phyloP scores from a whole-genome alignment of 352 stramenopile genomes.

The Globisporangium alternatum region DNA sequence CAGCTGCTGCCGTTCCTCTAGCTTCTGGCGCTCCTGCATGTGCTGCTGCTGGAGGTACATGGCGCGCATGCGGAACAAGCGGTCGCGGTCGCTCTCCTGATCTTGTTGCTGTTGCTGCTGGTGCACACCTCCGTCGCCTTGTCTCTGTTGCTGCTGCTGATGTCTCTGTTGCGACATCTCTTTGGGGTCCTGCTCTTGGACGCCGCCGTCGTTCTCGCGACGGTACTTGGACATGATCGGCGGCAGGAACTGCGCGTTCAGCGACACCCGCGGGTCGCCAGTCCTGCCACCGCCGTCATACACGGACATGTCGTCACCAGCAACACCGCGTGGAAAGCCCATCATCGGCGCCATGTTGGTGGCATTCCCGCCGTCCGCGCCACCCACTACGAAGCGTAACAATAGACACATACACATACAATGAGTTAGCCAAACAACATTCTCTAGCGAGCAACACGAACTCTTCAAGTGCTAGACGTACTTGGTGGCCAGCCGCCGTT shows the following conservation, averaged over 20 bases:
- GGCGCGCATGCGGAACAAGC: slow-evolving; percentile 15
- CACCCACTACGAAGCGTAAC: not conserved
- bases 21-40: slow-evolving; percentile 11
- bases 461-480: not conserved
- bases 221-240: slow-evolving; percentile 8
- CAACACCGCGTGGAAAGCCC: not conserved
- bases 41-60: slow-evolving; percentile 21
- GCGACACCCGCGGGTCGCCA: not conserved
- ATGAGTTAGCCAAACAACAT: not conserved
- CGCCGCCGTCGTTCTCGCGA: slow-evolving; percentile 7
- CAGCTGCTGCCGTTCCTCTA: slow-evolving; percentile 7
- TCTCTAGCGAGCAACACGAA: not conserved
- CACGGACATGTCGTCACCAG: not conserved
- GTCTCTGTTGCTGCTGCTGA: slow-evolving; percentile 34
- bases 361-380: not conserved
- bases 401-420: not conserved
- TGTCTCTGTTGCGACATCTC: slow-evolving; percentile 20
- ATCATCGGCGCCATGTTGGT: not conserved
- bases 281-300: not conserved
- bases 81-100: slow-evolving; percentile 12
- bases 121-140: not conserved
- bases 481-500: not conserved
- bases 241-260: slow-evolving; percentile 14
- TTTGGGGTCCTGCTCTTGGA: slow-evolving; percentile 30
- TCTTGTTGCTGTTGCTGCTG: slow-evolving; percentile 4